Base-by-base conservation (phyloP, 2,329 filamentous ascomycete genomes). In the Harringtonia lauricola region DNA sequence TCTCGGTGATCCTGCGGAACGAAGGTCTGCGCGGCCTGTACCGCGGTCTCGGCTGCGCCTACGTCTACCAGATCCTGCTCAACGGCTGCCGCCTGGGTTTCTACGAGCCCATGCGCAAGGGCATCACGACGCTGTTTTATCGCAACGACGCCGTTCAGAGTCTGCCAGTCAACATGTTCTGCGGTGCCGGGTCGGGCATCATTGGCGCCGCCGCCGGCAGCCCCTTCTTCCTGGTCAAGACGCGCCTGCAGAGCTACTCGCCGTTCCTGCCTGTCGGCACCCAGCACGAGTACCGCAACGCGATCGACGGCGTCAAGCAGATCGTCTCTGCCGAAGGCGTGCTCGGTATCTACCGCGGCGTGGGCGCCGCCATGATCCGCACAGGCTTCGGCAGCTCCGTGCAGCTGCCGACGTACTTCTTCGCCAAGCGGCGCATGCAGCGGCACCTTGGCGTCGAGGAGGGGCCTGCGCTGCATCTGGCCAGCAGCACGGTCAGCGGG, bases 171-270 rank as follows among this genome's bases (percentile, higher is more conserved):
- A 98, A 98, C 67, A 87, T 98, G 70, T 83, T 95, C 60, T 84
- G 87, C 45, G 92, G 92, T 54, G 92, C 92, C 18, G 70, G 77
- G 13, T 95, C 88, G 3, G 92, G 92, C 43, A 79, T 98, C 49
- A 75, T 98, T 46, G 92, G 92, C 52, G 92, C 90, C 9, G 85
- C 85, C n/a, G 83, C 85, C 19, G 92, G 90, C 33, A 94, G 86
- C 43, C 92, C 92, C 3, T 96, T 98, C 66, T 98, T 98, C 74
- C 78, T 98, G 43, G 84, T 96, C 61, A 98, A 98, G 72, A 98
- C 92, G 3, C 79, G 92, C 36, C 71, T 98, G 46, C 92, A 98
- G 65, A 95, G 87, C 53, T 96, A 76, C 68, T 95, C 88, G 31
- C 86, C 89, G 5, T 92, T 89, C 63, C 73, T 92, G 13, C 92